Evolutionary conservation across 2,329 filamentous ascomycete genomes (phyloP).

Genomic region (Paradendryphiella salina): DNA sequence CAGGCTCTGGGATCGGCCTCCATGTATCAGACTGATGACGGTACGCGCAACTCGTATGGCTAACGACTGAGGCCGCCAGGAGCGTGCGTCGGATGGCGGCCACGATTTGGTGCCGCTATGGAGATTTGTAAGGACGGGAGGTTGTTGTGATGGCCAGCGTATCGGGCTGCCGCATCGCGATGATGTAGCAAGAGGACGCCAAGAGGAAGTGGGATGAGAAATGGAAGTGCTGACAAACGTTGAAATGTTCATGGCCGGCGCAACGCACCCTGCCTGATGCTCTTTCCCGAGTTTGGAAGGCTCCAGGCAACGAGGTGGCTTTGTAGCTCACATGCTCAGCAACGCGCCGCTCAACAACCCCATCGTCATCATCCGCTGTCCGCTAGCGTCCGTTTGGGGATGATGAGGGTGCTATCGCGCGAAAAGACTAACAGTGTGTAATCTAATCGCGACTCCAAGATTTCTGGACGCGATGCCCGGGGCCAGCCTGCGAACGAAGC

Average conservation of each 20-base stretch:
- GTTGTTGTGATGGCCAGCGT: slow-evolving; percentile 1
- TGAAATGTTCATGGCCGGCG: slow-evolving; percentile 1
- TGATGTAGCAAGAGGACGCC: not conserved
- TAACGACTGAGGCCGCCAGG: slow-evolving; percentile 13
- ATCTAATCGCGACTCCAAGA: slow-evolving; percentile 3
- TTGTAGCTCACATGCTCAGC: slow-evolving; percentile 21
- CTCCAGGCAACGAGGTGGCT: slow-evolving; percentile 32
- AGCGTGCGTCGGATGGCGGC: slow-evolving; percentile 6
- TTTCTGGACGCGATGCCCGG: slow-evolving; percentile 11
- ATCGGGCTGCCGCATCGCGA: not conserved
- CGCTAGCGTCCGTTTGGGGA: slow-evolving; percentile 6
- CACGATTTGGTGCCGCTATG: slow-evolving; percentile 6
- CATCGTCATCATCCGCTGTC: not conserved
- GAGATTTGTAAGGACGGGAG: slow-evolving; percentile 10
- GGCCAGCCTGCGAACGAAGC: slow-evolving; percentile 25
- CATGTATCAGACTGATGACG: not conserved
- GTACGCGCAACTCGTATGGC: slow-evolving; percentile 3
- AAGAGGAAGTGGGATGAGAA: not conserved
- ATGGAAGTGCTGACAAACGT: slow-evolving; percentile 8
- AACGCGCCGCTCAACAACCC: slow-evolving; percentile 4
- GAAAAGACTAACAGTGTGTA: not conserved
- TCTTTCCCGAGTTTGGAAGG: slow-evolving; percentile 23
- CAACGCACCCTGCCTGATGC: not conserved
- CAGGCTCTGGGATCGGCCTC: slow-evolving; percentile 1
- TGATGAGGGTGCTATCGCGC: slow-evolving; percentile 12